phyloP scores from a whole-genome alignment of 805 yeast genomes.

The Candida hispaniensis region DNA sequence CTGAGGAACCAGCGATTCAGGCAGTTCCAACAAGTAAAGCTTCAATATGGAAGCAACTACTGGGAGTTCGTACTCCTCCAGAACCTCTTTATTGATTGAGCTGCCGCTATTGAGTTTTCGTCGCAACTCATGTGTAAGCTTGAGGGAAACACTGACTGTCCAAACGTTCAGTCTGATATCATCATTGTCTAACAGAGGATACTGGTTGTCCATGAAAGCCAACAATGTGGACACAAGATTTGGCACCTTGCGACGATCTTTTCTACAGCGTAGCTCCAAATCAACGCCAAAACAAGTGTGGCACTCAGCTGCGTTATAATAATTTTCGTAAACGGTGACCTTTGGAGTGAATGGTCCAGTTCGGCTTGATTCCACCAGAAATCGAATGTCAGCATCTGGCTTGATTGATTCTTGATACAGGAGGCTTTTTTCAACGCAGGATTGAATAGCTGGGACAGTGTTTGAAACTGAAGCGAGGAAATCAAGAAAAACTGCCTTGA shows the following conservation, averaged over 20 bases:
- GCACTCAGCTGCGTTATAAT: constrained; percentile 53
- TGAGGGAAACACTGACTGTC: constrained; percentile 54
- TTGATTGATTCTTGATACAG: constrained; percentile 60
- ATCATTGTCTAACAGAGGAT: constrained; percentile 57
- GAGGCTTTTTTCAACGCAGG: constrained; percentile 48
- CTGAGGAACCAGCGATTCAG: constrained; percentile 61
- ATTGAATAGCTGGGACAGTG: constrained; percentile 46
- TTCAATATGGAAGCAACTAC: constrained; percentile 59
- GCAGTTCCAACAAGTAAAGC: constrained; percentile 66
- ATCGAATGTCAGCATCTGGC: constrained; percentile 57
- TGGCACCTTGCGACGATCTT: constrained; percentile 67
- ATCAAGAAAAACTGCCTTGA: constrained; percentile 66
- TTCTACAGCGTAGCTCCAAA: constrained; percentile 55
- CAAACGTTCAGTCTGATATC: constrained; percentile 56
- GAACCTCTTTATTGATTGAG: constrained; percentile 24
- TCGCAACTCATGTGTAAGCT: constrained; percentile 52
- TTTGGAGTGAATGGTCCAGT: constrained; percentile 69
- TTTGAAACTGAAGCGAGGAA: constrained; percentile 57
- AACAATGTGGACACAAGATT: constrained; percentile 50
- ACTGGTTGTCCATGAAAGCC: constrained; percentile 54
- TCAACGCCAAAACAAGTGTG: constrained; percentile 71
- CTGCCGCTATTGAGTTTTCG: constrained; percentile 36
- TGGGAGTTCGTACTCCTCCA: constrained; percentile 38
- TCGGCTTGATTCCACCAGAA: constrained; percentile 52
- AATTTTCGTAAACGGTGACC: constrained; percentile 66